phyloP scores from a whole-genome alignment of 2,329 filamentous ascomycete species.

The Ceratocystis lukuohia region DNA sequence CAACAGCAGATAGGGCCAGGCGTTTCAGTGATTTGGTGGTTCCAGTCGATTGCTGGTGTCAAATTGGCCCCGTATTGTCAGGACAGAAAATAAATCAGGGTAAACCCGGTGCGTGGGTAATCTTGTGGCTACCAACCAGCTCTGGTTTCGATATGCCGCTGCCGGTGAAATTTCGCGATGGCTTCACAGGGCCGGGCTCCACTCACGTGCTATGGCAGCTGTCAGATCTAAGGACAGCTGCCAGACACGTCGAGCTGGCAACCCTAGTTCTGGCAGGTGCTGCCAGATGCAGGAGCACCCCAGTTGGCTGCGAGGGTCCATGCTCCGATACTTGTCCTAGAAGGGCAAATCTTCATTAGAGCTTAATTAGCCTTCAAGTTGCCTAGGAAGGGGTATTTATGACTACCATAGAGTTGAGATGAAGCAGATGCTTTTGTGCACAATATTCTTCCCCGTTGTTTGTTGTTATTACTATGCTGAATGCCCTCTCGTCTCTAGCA shows the following conservation, averaged over 20 bases:
- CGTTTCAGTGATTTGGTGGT: neutral
- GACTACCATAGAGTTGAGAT: neutral
- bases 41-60: neutral
- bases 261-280: neutral
- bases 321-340: neutral
- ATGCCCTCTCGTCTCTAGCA: too few relatives aligned
- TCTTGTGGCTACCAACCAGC: neutral
- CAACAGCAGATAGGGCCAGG: neutral
- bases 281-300: neutral
- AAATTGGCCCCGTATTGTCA: neutral
- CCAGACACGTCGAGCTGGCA: neutral
- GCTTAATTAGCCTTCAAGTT: neutral
- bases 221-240: neutral
- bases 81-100: neutral
- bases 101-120: constrained; percentile 12
- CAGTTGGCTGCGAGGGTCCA: neutral
- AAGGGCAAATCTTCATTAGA: neutral
- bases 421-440: neutral
- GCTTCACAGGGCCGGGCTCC: constrained; percentile 14
- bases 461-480: too few relatives aligned
- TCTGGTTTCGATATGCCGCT: neutral
- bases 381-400: neutral
- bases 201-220: constrained; percentile 17
- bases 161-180: constrained; percentile 18
- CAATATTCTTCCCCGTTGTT: too few relatives aligned